Evolutionary conservation across 148 eudicot genomes (phyloP).

Genomic region (Simmondsia chinensis): DNA sequence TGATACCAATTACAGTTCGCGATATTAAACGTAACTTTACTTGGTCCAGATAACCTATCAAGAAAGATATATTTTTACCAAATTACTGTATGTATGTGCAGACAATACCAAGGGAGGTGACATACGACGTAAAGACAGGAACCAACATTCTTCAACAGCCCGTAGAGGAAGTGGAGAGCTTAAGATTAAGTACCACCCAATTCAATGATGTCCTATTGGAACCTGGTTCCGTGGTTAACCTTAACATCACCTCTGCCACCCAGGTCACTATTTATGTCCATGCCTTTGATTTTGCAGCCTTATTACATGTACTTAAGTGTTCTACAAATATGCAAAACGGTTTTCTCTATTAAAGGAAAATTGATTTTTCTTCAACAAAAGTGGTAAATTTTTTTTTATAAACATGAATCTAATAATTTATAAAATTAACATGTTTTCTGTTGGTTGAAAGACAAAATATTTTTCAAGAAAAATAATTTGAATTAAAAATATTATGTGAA

Average conservation of each 20-base stretch:
- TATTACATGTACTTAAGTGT: neutral
- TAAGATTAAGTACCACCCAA: slow-evolving; percentile 32
- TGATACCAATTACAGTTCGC: too few relatives aligned
- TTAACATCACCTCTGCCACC: slow-evolving; percentile 44
- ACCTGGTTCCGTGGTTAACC: slow-evolving; percentile 61
- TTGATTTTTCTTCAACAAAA: neutral
- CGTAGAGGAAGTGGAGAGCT: slow-evolving; percentile 52
- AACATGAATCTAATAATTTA: too few relatives aligned
- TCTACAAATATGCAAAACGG: too few relatives aligned
- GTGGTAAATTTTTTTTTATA: neutral
- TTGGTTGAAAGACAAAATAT: too few relatives aligned
- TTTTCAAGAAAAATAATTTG: too few relatives aligned
- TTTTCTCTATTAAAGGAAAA: neutral
- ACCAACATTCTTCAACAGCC: slow-evolving; percentile 83
- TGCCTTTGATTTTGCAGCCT: neutral
- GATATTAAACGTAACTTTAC: neutral
- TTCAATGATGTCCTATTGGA: slow-evolving; percentile 24
- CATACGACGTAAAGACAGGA: slow-evolving; percentile 63
- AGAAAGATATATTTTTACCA: neutral
- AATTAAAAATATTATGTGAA: too few relatives aligned
- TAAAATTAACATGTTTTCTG: too few relatives aligned
- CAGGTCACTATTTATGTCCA: slow-evolving; percentile 36
- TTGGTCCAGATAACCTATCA: neutral
- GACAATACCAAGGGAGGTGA: slow-evolving; percentile 72
- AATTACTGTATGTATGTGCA: slow-evolving; percentile 5